A percentile compares a stretch with the other conserved stretches of the same genome.
These are phyloP conservation scores for Fraxinus velutina DNA, from an alignment of 305 asterid species.

Conservation along the genomic window DNA sequence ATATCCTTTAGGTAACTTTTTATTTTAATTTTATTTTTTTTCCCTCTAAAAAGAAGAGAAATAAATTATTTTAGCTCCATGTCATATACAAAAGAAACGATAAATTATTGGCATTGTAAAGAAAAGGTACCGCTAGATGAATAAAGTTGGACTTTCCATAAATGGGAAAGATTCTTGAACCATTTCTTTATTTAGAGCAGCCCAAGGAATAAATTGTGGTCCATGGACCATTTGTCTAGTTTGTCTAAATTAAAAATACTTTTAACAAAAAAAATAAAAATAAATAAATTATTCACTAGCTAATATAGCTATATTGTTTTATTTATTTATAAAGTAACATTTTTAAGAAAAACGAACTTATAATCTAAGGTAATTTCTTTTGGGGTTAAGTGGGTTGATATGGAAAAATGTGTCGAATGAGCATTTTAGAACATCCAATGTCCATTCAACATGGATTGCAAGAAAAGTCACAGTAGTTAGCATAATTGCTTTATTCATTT, in stretches of 20 bases:
- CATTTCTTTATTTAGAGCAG: slow-evolving; percentile 34
- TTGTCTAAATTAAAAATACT: too few relatives aligned
- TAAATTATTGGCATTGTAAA: slow-evolving; percentile 28
- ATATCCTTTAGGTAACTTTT: too few relatives aligned
- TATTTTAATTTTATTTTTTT: too few relatives aligned
- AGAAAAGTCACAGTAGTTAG: background rate
- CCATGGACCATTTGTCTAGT: background rate
- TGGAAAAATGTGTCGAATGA: background rate
- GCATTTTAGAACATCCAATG: background rate
- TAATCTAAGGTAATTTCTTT: too few relatives aligned
- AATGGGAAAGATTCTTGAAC: slow-evolving; percentile 48
- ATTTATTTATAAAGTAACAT: too few relatives aligned
- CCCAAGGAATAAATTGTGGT: background rate
- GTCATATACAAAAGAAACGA: background rate
- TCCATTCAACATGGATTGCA: background rate
- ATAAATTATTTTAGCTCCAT: background rate
- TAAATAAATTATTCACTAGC: background rate
- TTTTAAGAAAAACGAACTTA: too few relatives aligned
- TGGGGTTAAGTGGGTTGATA: background rate
- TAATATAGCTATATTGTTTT: too few relatives aligned
- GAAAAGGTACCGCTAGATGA: slow-evolving; percentile 13
- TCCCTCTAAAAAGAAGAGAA: background rate
- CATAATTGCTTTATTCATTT: background rate
- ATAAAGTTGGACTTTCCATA: slow-evolving; percentile 39
- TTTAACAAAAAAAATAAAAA: too few relatives aligned